phyloP scores from a whole-genome alignment of 78 protist genomes.

The Neovahlkampfia damariscottae region DNA sequence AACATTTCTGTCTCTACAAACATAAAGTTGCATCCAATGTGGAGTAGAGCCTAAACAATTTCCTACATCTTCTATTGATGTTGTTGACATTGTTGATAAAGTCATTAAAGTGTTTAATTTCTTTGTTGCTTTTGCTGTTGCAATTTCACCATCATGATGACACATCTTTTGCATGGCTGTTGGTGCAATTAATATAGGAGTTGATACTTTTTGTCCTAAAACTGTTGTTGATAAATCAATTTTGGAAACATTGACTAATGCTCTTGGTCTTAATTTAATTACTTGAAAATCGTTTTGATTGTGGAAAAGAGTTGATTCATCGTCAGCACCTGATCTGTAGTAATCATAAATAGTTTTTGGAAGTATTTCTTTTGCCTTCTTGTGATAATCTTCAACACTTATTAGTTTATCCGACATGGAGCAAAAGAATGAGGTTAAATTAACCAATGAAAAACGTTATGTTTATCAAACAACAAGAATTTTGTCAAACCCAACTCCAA shows the following conservation, averaged over 20 bases:
- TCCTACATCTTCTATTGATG: slow-evolving; percentile 42
- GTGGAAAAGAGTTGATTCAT: slow-evolving; percentile 24
- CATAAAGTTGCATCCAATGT: slow-evolving; percentile 60
- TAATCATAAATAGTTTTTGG: slow-evolving; percentile 12
- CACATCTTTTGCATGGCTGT: slow-evolving; percentile 32
- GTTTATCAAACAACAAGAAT: no score
- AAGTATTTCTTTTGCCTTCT: neutral
- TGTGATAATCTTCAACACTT: neutral
- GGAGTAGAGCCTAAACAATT: neutral
- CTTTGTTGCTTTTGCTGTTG: neutral
- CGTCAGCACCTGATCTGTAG: slow-evolving; percentile 34
- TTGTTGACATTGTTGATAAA: slow-evolving; percentile 25
- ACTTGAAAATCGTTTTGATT: slow-evolving; percentile 29
- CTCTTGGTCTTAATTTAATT: slow-evolving; percentile 21
- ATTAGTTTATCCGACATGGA: no score
- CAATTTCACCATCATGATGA: slow-evolving; percentile 17
- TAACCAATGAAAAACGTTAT: no score
- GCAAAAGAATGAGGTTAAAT: no score
- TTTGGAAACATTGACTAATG: slow-evolving; percentile 27
- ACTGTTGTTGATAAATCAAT: slow-evolving; percentile 3
- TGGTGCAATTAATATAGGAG: slow-evolving; percentile 23
- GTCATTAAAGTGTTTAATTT: slow-evolving; percentile 30
- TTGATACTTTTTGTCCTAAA: neutral
- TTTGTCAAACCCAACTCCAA: no score
- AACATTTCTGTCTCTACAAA: slow-evolving; percentile 32